Evolutionary conservation across 2,329 filamentous ascomycete genomes (phyloP).

Genomic region (Aspergillus sp.): DNA sequence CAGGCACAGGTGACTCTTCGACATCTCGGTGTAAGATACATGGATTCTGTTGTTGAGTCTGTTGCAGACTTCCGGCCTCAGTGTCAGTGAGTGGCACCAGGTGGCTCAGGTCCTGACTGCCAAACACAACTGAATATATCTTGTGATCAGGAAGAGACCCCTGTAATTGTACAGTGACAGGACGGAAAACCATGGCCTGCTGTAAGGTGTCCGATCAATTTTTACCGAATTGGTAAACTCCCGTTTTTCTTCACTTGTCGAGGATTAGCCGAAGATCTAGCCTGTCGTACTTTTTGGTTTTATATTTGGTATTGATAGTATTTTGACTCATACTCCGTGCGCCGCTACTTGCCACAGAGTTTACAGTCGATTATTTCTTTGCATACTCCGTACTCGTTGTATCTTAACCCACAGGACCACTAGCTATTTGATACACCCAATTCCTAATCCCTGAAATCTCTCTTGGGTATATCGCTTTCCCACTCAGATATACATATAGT

Average conservation of each 20-base stretch:
- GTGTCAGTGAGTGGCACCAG: conserved; percentile 2
- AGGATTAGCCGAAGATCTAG: neutral
- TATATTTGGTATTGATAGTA: neutral
- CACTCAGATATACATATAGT: neutral
- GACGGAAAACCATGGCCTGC: neutral
- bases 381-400: conserved; percentile 17
- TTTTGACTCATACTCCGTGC: conserved; percentile 7
- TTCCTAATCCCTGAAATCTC: conserved; percentile 7
- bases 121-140: neutral
- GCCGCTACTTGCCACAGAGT: conserved; percentile 6
- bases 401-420: conserved; percentile 14
- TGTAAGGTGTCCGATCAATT: neutral
- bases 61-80: neutral
- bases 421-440: conserved; percentile 13
- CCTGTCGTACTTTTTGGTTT: neutral
- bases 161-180: neutral
- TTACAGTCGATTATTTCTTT: conserved; percentile 13
- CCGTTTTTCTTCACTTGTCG: neutral
- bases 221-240: neutral
- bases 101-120: neutral
- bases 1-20: conserved; percentile 3
- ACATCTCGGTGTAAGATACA: neutral
- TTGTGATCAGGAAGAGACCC: neutral
- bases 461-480: neutral
- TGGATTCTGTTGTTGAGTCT: neutral